Base-by-base conservation (phyloP, 805 yeast species). In the Suhomyces faveliae region DNA sequence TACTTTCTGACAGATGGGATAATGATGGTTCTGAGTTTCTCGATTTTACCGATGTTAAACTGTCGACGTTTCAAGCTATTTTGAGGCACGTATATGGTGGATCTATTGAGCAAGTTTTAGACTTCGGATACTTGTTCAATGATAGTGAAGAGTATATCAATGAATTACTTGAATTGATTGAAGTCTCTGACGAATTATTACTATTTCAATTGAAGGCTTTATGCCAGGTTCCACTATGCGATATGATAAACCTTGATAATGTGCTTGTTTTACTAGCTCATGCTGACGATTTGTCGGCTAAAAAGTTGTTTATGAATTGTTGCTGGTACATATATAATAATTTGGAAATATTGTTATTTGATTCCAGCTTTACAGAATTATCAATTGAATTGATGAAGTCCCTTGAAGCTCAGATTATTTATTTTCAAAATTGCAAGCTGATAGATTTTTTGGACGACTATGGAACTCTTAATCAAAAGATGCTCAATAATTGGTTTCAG, bases 281-380 rank as follows among this genome's bases (percentile, higher is more conserved):
- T 56, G 76, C 95, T 0, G 74, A 74, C 40, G 56, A 66, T 15
- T 66, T 76, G 41, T 63, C 75, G 17, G 86, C 89, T 5, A 61
- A 65, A 10, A 79, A 83, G 53, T 62, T 90, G 30, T 72, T 81
- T 50, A 72, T 74, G 43, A 77, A 80, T 46, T 80, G 96, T 59
- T 67, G 84, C 21, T 83, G 89, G 84, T 86, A 78, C 54, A 71
- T 88, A 10, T 81, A 78, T 53, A 74, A 79, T 52, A 88, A 89
- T 60, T 66, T 87, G 47, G 89, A 83, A 24, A 59, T 80, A 3
- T 57, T 87, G 12, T 66, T 89, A 27, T 77, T 81, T 45, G 84
- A 82, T 46, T 50, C 60, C 2, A 39, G 59, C 6, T 56, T 70
- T 43, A 49, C 55, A 21, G 68, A 62, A 12, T 51, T 71, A 13